Conservation (phyloP, 805 yeast genomes). For the Saccharomycodes ludwigii region DNA sequence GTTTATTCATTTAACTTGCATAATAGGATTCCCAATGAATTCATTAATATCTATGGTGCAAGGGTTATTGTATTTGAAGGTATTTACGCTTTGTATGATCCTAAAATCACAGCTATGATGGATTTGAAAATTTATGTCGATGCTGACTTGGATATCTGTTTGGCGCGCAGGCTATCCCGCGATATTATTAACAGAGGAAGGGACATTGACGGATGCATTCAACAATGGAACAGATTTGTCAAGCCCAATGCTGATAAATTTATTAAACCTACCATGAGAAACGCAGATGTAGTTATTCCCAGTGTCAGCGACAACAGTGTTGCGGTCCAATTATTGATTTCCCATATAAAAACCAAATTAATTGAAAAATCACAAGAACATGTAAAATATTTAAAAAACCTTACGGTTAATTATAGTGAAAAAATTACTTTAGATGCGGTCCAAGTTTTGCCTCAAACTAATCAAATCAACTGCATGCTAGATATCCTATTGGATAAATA, state of each 20-base stretch:
- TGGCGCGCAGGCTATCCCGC: slow-evolving; percentile 76
- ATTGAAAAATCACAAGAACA: slow-evolving; percentile 54
- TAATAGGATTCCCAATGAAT: slow-evolving; percentile 46
- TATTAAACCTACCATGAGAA: slow-evolving; percentile 62
- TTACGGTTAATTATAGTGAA: too few species aligned
- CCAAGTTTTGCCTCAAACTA: slow-evolving; percentile 30
- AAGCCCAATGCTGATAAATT: slow-evolving; percentile 79
- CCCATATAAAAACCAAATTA: slow-evolving; percentile 67
- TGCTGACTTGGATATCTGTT: slow-evolving; percentile 85
- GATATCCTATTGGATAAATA: slow-evolving; percentile 49
- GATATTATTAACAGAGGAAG: slow-evolving; percentile 82
- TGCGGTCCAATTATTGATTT: slow-evolving; percentile 70
- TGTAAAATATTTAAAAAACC: slow-evolving; percentile 43
- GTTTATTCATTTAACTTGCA: slow-evolving; percentile 57
- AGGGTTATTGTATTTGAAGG: slow-evolving; percentile 91
- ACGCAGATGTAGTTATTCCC: slow-evolving; percentile 85
- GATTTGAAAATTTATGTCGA: slow-evolving; percentile 86
- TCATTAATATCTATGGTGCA: slow-evolving; percentile 80
- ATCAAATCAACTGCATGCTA: slow-evolving; percentile 61
- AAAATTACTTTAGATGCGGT: too few species aligned
- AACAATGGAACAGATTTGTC: slow-evolving; percentile 85
- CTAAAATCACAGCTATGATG: slow-evolving; percentile 58
- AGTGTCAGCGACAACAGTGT: slow-evolving; percentile 72
- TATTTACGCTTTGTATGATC: slow-evolving; percentile 67
- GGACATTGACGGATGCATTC: slow-evolving; percentile 67